These are phyloP conservation scores for Colletotrichum cereale DNA, from an alignment of 2,329 filamentous ascomycete species.

Conservation along the genomic window DNA sequence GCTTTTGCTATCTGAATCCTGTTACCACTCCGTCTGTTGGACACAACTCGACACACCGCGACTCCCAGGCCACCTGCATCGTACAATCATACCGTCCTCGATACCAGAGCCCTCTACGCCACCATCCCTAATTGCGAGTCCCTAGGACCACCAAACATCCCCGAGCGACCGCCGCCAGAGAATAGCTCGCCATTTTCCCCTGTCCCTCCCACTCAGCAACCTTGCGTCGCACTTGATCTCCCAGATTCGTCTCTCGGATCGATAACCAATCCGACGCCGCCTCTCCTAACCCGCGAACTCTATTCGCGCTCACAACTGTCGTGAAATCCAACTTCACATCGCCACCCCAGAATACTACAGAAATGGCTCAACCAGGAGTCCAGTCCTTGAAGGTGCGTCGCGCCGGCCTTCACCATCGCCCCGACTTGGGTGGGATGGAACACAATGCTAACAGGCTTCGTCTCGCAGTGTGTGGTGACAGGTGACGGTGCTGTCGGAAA, in stretches of 20 bases:
- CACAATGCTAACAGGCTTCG: conserved; percentile 16
- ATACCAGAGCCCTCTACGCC: conserved; percentile 29
- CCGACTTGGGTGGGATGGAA: not conserved
- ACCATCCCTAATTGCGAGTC: conserved; percentile 27
- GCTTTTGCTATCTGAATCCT: conserved; percentile 13
- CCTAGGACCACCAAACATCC: conserved; percentile 15
- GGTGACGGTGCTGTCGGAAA: conserved; percentile 99
- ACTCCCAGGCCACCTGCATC: conserved; percentile 18
- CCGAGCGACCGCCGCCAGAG: conserved; percentile 25
- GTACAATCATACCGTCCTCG: conserved; percentile 10
- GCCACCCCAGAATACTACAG: not conserved
- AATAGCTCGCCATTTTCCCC: conserved; percentile 26
- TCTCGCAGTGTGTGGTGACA: conserved; percentile 90
- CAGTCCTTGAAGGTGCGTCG: conserved; percentile 88
- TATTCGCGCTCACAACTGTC: conserved; percentile 30
- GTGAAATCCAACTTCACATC: conserved; percentile 21
- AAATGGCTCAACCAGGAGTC: conserved; percentile 86
- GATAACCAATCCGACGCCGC: conserved; percentile 35
- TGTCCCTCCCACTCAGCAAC: conserved; percentile 23
- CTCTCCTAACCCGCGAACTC: conserved; percentile 30
- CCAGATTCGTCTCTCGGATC: conserved; percentile 23
- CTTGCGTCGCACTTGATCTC: conserved; percentile 27
- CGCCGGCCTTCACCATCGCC: conserved; percentile 27
- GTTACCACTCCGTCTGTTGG: conserved; percentile 12
- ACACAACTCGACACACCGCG: conserved; percentile 17